These are phyloP conservation scores for Tulasnella sp. DNA, from an alignment of 768 basidiomycete genomes.

Conservation along the genomic window DNA sequence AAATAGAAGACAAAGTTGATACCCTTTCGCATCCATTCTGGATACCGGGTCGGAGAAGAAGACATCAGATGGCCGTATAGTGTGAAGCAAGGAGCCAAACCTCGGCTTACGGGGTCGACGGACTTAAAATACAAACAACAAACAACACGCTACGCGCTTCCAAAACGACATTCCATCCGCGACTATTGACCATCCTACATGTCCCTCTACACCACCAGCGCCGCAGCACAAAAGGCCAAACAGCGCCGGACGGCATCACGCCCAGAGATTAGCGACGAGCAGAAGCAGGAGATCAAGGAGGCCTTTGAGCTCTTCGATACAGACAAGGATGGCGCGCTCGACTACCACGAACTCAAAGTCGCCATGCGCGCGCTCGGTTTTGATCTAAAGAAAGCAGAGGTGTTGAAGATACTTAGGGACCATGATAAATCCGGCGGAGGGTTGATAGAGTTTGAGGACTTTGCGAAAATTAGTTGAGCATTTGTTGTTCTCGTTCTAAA, in stretches of 20 bases:
- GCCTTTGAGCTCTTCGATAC: conserved; percentile 99
- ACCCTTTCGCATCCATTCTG: no score
- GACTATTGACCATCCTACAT: neutral
- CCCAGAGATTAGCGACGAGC: conserved; percentile 75
- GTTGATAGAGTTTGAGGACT: conserved; percentile 88
- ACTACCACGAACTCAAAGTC: conserved; percentile 98
- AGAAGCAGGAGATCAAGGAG: conserved; percentile 92
- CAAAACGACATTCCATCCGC: neutral
- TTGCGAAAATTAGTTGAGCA: conserved; percentile 71
- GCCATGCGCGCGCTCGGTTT: conserved; percentile 97
- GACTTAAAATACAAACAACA: neutral
- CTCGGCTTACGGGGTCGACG: no score
- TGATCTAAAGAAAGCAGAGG: conserved; percentile 97
- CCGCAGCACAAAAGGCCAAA: conserved; percentile 45
- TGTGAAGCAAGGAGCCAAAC: no score
- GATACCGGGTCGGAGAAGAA: neutral
- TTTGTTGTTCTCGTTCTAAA: no score
- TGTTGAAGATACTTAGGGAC: conserved; percentile 85
- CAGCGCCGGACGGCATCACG: conserved; percentile 60
- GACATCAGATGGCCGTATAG: neutral
- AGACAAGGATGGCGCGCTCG: conserved; percentile 91
- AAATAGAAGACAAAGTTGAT: no score
- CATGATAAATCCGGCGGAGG: conserved; percentile 75
- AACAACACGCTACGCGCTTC: neutral
- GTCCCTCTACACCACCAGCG: conserved; percentile 16